Base-by-base conservation (phyloP, 257 asterid species). In the Salvia splendens region DNA sequence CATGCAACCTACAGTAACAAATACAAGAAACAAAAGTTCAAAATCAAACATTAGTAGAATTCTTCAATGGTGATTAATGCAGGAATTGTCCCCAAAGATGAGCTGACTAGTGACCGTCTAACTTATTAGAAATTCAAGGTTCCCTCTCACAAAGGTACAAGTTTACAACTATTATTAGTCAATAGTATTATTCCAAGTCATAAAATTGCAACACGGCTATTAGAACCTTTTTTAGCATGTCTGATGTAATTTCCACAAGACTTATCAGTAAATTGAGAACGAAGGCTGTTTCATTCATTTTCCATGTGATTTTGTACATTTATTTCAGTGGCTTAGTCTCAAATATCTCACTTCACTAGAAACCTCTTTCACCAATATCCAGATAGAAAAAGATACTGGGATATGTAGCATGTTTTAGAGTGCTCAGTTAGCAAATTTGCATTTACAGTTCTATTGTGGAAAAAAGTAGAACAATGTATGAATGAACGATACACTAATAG, bases 1-100 rank as follows among this genome's bases (percentile, higher is more conserved):
- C 82, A 82, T 45, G 81, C 55, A 46, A 78, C 88, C 97, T 91
- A 81, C 75, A 73, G 67, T 53, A 72, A 74, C 72, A 73, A 12
- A 67, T 54, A 61, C 42, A 65, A 64, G 56, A 61, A 28, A n/a
- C 15, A 45, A 45, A 55, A 50, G 33, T 50, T 42, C 15, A 63
- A 43, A 58, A 42, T 32, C 36, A 59, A 70, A 15, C 33, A 55
- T 32, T 53, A 47, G 24, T 24, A 33, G 9, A 35, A 61, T 24
- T 61, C 42, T 17, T 12, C 55, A 24, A 51, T 7, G 32, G 41
- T 14, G 20, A 17, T 17, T 17, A 17, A 17, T 17, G 20, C 20
- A 45, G 42, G 68, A 45, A 24, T 14, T 16, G 8, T 24, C 55
- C 28, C 20, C 41, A 20, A 45, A 24, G 56, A 15, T 64, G 8